Base-by-base conservation (phyloP, 2,329 filamentous ascomycete species). In the Diaporthe amygdali region DNA sequence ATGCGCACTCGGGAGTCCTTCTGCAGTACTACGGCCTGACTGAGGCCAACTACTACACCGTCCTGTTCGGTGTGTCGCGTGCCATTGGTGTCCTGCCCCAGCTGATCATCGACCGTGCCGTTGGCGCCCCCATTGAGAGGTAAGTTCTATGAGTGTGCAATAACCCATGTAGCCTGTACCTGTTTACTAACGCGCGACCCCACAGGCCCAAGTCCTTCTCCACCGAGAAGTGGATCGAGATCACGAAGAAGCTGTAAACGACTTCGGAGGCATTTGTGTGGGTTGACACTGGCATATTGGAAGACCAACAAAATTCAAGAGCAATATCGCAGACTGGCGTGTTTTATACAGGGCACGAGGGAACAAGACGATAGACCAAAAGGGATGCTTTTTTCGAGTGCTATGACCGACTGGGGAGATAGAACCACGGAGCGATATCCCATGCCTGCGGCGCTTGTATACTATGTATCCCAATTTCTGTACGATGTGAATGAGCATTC, bases 11-110 rank as follows among this genome's bases (percentile, higher is more conserved):
- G 39, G 96, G 96, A 90, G 96, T 99, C 77, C 94, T 99, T 76
- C 94, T 99, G 78, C 96, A 99, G 89, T 96, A 99, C 93, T 99
- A 99, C 88, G 96, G 96, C 81, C 89, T 99, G 83, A 98, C 94
- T 75, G 96, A 99, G 90, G 93, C 96, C 86, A 98, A 92, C 93
- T 99, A 97, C 93, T 99, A 99, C 94, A 99, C 96, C 75, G 96
- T 99, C 74, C 93, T 99, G 82, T 99, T 99, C 85, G 96, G 96
- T 91, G 96, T 99, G 54, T 97, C 95, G 78, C 94, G 96, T 83
- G 96, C 96, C 78, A 94, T 99, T 79, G 96, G 96, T 92, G 96
- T 99, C 77, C 93, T 99, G 81, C 96, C 96, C 79, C 96, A 99
- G 91, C 91, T 99, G 83, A 99, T 99, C 90, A 98, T 99, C 81